Evolutionary conservation across 331 rosid species (phyloP).

Genomic region (Acacia concinna): DNA sequence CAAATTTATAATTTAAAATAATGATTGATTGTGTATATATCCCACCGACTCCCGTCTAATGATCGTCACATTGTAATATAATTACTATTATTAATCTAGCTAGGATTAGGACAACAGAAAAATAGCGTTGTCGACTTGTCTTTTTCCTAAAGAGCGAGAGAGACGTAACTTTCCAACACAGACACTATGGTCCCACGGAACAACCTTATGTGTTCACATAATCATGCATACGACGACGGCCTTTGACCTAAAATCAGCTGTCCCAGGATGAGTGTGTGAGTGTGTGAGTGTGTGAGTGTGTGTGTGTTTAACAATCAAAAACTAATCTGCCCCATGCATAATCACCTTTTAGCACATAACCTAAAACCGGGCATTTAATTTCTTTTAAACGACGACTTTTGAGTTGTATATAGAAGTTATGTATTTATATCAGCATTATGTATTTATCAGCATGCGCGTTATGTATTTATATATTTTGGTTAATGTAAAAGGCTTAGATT

Average conservation of each 20-base stretch:
- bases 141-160: background rate
- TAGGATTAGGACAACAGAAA: background rate
- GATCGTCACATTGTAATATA: background rate
- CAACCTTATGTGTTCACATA: background rate
- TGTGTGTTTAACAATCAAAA: too few species aligned
- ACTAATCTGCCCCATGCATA: too few species aligned
- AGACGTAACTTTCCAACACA: background rate
- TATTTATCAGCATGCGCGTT: too few species aligned
- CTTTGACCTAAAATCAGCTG: background rate
- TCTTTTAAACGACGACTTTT: too few species aligned
- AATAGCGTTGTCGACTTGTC: background rate
- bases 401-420: too few species aligned
- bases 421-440: too few species aligned
- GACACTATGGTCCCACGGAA: conserved; percentile 4
- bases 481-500: too few species aligned
- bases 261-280: too few species aligned
- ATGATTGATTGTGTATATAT: background rate
- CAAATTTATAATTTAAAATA: background rate
- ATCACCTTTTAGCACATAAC: too few species aligned
- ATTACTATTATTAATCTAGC: background rate
- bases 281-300: too few species aligned
- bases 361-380: too few species aligned
- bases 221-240: background rate
- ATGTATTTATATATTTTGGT: too few species aligned
- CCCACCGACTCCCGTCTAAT: conserved; percentile 28